Percentiles rank a stretch among this genome's conserved stretches.
Evolutionary conservation across 164 flowering plant genomes (phyloP).

Genomic region (Macadamia tetraphylla): DNA sequence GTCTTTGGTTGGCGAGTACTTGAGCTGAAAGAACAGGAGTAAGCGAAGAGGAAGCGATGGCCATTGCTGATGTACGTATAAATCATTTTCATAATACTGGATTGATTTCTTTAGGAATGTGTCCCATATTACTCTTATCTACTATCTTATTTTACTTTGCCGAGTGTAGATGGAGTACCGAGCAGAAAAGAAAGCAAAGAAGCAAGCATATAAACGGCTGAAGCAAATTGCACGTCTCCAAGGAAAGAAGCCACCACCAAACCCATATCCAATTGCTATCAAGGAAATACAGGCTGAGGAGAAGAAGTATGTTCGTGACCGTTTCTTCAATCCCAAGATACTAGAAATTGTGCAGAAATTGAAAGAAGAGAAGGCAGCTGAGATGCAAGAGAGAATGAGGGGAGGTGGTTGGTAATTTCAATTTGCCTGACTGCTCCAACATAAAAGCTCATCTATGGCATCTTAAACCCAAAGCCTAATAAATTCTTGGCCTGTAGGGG

Average conservation of each 20-base stretch:
- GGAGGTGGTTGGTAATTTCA: slow-evolving; percentile 3
- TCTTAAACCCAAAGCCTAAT: too few species aligned
- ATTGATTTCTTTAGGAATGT: background rate
- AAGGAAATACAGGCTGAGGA: slow-evolving; percentile 83
- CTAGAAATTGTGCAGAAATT: slow-evolving; percentile 38
- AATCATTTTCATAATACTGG: background rate
- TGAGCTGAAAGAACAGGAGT: slow-evolving; percentile 76
- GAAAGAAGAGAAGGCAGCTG: slow-evolving; percentile 39
- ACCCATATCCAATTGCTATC: slow-evolving; percentile 80
- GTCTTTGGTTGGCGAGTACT: slow-evolving; percentile 76
- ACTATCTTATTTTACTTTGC: background rate
- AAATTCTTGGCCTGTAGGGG: too few species aligned
- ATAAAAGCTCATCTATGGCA: too few species aligned
- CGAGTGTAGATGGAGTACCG: slow-evolving; percentile 70
- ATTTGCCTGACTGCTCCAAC: background rate
- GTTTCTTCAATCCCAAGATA: slow-evolving; percentile 46
- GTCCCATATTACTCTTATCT: background rate
- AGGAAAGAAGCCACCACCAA: slow-evolving; percentile 76
- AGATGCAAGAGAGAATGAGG: slow-evolving; percentile 31
- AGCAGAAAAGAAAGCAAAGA: slow-evolving; percentile 68
- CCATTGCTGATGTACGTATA: slow-evolving; percentile 71
- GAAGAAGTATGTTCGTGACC: slow-evolving; percentile 51
- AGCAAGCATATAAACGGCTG: slow-evolving; percentile 63
- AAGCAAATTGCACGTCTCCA: slow-evolving; percentile 65
- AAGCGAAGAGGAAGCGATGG: slow-evolving; percentile 66